These are phyloP conservation scores for Malassezia dermatis DNA, from an alignment of 1,284 basidiomycete species.

Conservation along the genomic window DNA sequence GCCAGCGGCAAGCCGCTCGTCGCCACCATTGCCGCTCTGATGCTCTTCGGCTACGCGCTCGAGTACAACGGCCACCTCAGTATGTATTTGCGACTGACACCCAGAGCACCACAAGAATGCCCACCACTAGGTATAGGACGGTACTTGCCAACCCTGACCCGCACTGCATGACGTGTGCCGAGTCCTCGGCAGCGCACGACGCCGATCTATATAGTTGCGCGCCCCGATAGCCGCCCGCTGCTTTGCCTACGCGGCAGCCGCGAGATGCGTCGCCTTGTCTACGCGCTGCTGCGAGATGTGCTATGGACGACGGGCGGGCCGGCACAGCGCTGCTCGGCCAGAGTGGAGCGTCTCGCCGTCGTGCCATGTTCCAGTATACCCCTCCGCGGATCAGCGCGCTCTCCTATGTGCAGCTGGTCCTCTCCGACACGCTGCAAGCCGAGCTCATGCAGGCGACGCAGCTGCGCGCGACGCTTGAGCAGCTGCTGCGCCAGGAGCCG, in stretches of 20 bases:
- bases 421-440: slow-evolving; percentile 20
- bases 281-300: no score
- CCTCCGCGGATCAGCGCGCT: slow-evolving; percentile 30
- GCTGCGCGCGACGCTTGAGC: slow-evolving; percentile 25
- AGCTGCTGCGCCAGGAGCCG: slow-evolving; percentile 25
- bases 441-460: slow-evolving; percentile 35
- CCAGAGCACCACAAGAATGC: slow-evolving; percentile 31
- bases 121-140: slow-evolving; percentile 19
- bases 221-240: background rate
- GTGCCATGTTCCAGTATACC: slow-evolving; percentile 30
- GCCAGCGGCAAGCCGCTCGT: slow-evolving; percentile 67
- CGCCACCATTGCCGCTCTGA: slow-evolving; percentile 62
- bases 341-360: background rate
- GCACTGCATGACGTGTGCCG: background rate
- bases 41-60: slow-evolving; percentile 60
- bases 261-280: no score
- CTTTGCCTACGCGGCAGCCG: no score
- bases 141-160: background rate
- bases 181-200: background rate
- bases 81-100: slow-evolving; percentile 16
- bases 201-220: background rate
- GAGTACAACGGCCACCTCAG: slow-evolving; percentile 37
- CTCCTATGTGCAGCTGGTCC: slow-evolving; percentile 29
- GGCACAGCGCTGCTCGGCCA: no score
- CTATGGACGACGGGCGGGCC: no score